A percentile compares a stretch with the other conserved stretches of the same genome.
Conservation (phyloP, 148 eudicot genomes). For the Nepenthes gracilis region DNA sequence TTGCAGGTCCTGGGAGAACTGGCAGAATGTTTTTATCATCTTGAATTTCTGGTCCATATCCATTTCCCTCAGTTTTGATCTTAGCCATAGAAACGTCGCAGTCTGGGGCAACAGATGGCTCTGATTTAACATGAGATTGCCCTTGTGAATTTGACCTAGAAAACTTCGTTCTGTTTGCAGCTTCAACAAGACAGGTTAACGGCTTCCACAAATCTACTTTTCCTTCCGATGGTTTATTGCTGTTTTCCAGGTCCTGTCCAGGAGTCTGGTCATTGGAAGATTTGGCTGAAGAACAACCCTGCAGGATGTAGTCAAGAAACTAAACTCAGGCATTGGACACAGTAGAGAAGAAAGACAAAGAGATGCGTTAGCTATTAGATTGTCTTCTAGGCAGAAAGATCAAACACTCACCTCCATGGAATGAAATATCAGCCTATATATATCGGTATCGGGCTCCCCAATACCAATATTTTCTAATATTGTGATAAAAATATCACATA, state of each 20-base stretch:
- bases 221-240: slow-evolving; percentile 41
- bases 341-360: not conserved
- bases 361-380: no score
- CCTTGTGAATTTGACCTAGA: slow-evolving; percentile 52
- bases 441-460: no score
- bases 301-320: slow-evolving; percentile 12
- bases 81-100: slow-evolving; percentile 25
- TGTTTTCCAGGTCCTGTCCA: slow-evolving; percentile 32
- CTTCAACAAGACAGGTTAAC: slow-evolving; percentile 80
- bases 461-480: not conserved
- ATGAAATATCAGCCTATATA: no score
- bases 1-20: slow-evolving; percentile 25
- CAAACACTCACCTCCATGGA: not conserved
- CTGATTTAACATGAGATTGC: slow-evolving; percentile 37
- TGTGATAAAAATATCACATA: not conserved
- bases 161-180: slow-evolving; percentile 76
- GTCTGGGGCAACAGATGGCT: slow-evolving; percentile 25
- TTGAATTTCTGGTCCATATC: slow-evolving; percentile 23
- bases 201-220: slow-evolving; percentile 82
- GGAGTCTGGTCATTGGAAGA: slow-evolving; percentile 32
- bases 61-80: slow-evolving; percentile 37
- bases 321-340: not conserved
- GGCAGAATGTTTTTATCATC: slow-evolving; percentile 28
- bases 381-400: not conserved
- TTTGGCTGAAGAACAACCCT: slow-evolving; percentile 52